Evolutionary conservation across 75 land plant genomes (phyloP), one percentile per base, ranked within the genome.

Genomic region (Selaginella moellendorffii): DNA sequence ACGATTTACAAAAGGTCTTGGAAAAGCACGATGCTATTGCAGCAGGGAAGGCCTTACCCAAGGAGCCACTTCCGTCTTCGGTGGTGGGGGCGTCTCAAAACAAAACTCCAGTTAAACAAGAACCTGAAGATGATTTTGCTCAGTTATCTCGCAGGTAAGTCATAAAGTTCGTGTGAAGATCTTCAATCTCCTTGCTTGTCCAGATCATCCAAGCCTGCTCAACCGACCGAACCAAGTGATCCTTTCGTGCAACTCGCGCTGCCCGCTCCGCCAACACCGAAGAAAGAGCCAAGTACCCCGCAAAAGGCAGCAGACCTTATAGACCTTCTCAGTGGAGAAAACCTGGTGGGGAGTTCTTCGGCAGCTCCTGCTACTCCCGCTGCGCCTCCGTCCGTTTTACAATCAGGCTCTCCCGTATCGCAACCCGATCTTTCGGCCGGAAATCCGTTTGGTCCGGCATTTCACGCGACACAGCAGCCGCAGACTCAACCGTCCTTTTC

Each of bases 91-190:
- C 46, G 14, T 36, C 46, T 17, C 74, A 77, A 66, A 65, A 65
- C 62, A 72, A 74, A 71, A 62, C 18, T 20, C 71, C 68, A 1
- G 73, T 82, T 12, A 74, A 66, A 27, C 59, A 74, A 29, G 80
- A 67, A 42, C 58, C 69, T 0, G 91, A 84, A 31, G 91, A 87
- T 69, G 88, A 84, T 73, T 80, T 84, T 64, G 64, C 78, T 18
- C 82, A 78, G 61, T 64, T 87, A n/a, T n/a, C n/a, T n/a, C n/a
- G n/a, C n/a, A n/a, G n/a, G n/a, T n/a, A n/a, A n/a, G n/a, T n/a
- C n/a, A n/a, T n/a, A 36, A 36, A 14, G 46, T 36, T 36, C 14
- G 46, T 36, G 5, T 36, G 5, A 36, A 36, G 5, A 5, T 36
- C 5, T 36, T 14, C 5, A 5, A 36, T 36, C 10, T 36, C 10